phyloP scores from a whole-genome alignment of 2,329 filamentous ascomycete species.

The Stylonectria norvegica region DNA sequence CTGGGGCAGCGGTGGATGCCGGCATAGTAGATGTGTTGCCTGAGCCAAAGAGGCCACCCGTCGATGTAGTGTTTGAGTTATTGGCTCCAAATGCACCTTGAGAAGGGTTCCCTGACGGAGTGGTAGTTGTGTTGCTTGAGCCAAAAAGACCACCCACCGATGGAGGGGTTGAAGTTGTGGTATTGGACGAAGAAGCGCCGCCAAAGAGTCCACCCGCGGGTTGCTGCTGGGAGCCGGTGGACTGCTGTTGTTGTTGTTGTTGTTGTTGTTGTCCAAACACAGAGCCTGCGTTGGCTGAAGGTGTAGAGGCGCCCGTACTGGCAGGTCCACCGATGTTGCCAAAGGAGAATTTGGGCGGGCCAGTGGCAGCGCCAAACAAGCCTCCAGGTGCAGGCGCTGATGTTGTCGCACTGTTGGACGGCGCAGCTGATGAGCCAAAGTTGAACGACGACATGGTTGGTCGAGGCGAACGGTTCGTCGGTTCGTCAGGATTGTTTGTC shows the following conservation, averaged over 20 bases:
- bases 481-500: conserved; percentile 12
- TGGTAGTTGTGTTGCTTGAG: conserved; percentile 21
- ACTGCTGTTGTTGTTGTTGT: too few species aligned
- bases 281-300: conserved; percentile 25
- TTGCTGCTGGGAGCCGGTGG: too few species aligned
- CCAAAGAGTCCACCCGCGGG: conserved; percentile 27
- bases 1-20: conserved; percentile 17
- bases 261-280: conserved; percentile 34
- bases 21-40: conserved; percentile 26
- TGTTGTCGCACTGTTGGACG: conserved; percentile 30
- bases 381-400: conserved; percentile 39
- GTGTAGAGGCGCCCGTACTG: conserved; percentile 26
- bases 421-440: conserved; percentile 37
- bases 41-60: conserved; percentile 27
- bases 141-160: conserved; percentile 15
- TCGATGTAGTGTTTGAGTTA: conserved; percentile 22
- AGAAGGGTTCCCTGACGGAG: too few species aligned
- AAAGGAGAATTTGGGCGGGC: conserved; percentile 42
- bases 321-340: conserved; percentile 26
- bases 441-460: conserved; percentile 38
- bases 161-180: conserved; percentile 17
- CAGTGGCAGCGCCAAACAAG: conserved; percentile 38
- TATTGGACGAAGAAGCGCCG: conserved; percentile 23
- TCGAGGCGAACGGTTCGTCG: conserved; percentile 15
- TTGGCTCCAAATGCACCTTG: too few species aligned